These are phyloP conservation scores for Beauveria medogensis DNA, from an alignment of 2,329 filamentous ascomycete species.

Conservation along the genomic window DNA sequence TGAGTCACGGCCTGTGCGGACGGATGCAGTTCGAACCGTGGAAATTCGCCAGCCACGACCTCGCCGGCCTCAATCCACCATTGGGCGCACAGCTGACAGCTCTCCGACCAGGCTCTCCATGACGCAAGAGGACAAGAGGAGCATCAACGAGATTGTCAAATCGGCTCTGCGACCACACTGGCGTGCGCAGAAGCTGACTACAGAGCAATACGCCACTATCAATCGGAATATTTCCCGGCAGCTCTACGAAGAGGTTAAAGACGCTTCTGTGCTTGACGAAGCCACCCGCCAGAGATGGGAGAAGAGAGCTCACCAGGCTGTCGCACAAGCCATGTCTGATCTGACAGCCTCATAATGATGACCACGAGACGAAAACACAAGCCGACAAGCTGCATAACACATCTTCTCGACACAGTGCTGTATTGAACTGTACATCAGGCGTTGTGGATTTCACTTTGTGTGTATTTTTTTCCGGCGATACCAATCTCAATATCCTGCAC, in stretches of 20 bases:
- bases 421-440: conserved; percentile 4
- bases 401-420: background rate
- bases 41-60: conserved; percentile 47
- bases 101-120: conserved; percentile 61
- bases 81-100: conserved; percentile 47
- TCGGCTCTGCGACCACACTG: conserved; percentile 76
- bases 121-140: conserved; percentile 77
- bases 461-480: conserved; percentile 14
- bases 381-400: conserved; percentile 10
- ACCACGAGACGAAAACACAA: conserved; percentile 15
- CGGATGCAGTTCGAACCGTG: conserved; percentile 26
- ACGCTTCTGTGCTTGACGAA: conserved; percentile 52
- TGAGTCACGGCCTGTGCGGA: conserved; percentile 24
- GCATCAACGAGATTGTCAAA: conserved; percentile 82
- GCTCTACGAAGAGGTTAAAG: conserved; percentile 65
- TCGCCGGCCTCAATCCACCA: conserved; percentile 34
- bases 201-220: conserved; percentile 86
- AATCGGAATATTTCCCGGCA: conserved; percentile 83
- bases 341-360: conserved; percentile 35
- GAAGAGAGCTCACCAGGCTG: conserved; percentile 68
- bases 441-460: background rate
- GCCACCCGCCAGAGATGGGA: conserved; percentile 64
- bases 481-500: conserved; percentile 24
- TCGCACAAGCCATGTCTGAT: conserved; percentile 62
- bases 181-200: conserved; percentile 67